phyloP scores from a whole-genome alignment of 2,329 filamentous ascomycete species.

The Stagonosporopsis rhizophila region DNA sequence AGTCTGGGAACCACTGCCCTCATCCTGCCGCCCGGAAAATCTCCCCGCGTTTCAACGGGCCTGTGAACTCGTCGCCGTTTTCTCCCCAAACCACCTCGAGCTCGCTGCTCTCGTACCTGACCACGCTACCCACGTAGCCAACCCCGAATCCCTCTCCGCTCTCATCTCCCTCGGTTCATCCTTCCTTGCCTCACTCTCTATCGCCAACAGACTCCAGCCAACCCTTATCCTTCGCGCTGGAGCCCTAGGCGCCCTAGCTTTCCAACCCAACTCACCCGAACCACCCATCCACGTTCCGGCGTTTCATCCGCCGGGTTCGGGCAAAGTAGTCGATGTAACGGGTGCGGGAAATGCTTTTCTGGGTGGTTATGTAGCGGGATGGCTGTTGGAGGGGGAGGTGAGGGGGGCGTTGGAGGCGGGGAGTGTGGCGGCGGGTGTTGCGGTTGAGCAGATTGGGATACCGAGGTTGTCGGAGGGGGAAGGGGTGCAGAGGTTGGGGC shows the following conservation, averaged over 20 bases:
- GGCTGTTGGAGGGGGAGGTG: constrained; percentile 5
- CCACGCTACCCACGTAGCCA: neutral
- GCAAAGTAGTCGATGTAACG: constrained; percentile 28
- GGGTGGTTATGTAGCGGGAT: constrained; percentile 29
- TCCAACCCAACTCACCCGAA: neutral
- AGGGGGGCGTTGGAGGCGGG: constrained; percentile 22
- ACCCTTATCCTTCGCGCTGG: constrained; percentile 23
- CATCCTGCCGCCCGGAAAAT: constrained; percentile 10
- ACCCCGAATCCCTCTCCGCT: neutral
- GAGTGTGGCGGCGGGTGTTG: constrained; percentile 32
- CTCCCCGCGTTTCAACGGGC: constrained; percentile 17
- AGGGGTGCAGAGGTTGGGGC: neutral
- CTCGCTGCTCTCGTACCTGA: constrained; percentile 18
- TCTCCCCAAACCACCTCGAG: constrained; percentile 37
- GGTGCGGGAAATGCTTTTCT: constrained; percentile 37
- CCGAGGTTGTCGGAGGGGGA: constrained; percentile 1
- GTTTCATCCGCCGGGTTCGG: constrained; percentile 11
- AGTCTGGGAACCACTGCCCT: constrained; percentile 35
- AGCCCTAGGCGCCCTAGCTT: constrained; percentile 15
- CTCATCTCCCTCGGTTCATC: constrained; percentile 1
- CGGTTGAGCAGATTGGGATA: constrained; percentile 34
- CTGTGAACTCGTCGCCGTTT: constrained; percentile 28
- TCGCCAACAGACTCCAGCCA: neutral
- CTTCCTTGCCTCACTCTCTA: neutral
- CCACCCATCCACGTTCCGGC: constrained; percentile 21